Percentiles rank a stretch among this genome's conserved stretches.
phyloP scores from a whole-genome alignment of 768 basidiomycete genomes.

The Cyclocybe aegerita region DNA sequence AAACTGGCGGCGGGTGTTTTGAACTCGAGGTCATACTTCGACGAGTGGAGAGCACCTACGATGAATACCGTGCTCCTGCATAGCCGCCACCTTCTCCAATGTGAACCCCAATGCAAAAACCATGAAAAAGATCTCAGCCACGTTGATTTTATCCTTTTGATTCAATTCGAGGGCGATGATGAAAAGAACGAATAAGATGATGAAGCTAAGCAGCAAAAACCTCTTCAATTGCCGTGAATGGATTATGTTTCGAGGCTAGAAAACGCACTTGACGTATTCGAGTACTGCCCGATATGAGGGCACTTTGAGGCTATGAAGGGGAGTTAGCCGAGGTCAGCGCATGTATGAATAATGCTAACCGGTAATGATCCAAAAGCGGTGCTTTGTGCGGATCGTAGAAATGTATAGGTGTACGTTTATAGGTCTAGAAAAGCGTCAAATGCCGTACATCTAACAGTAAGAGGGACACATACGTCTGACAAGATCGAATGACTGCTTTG shows the following conservation, averaged over 20 bases:
- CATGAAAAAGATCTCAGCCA: constrained; percentile 75
- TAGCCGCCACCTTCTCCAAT: constrained; percentile 89
- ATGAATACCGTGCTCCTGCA: constrained; percentile 94
- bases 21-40: background rate
- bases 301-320: constrained; percentile 71
- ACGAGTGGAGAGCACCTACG: constrained; percentile 39
- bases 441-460: background rate
- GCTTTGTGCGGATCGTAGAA: constrained; percentile 95
- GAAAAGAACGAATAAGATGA: constrained; percentile 78
- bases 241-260: too few species aligned
- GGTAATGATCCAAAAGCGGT: constrained; percentile 92
- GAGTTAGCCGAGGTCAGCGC: background rate
- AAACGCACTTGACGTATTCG: constrained; percentile 78
- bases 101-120: constrained; percentile 79
- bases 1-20: constrained; percentile 47
- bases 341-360: constrained; percentile 44
- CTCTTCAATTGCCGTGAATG: background rate
- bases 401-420: constrained; percentile 89
- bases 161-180: constrained; percentile 78
- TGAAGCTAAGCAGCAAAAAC: constrained; percentile 51
- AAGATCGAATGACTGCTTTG: constrained; percentile 87
- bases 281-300: constrained; percentile 88
- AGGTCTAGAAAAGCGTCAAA: constrained; percentile 55
- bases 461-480: constrained; percentile 63
- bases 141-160: constrained; percentile 59